Base-by-base conservation (phyloP, 2,329 filamentous ascomycete genomes). In the Alternaria infectoria region DNA sequence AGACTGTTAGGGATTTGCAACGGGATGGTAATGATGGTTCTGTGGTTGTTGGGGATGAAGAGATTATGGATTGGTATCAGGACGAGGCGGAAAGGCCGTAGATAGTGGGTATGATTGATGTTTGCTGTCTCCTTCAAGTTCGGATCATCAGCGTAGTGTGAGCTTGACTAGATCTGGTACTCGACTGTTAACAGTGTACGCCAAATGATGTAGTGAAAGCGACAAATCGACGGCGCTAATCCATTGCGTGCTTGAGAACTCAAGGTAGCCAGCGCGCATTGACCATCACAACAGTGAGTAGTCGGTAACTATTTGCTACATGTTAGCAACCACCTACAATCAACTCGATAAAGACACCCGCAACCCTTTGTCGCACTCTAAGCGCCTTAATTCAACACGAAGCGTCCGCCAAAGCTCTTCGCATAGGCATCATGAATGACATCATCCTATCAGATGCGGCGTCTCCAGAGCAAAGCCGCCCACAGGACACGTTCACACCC, bases 111-210 rank as follows among this genome's bases (percentile, higher is more conserved):
- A 7, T 12, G 11, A 26, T 49, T 28, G 15, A 40, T 11, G 36
- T 40, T 40, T 40, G 36, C 15, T 40, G 9, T 40, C 8, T 17
- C 36, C 9, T 17, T 40, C n/a, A 40, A 40, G n/a, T 40, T 17
- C 0, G 36, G 0, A 11, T 10, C 0, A 3, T 5, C 9, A 11
- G n/a, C 1, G 5, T 17, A 0, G 0, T 17, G 15, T 49, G 23
- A 11, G 21, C 15, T 49, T 0, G 15, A 17, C 6, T 6, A 21
- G 17, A 8, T 10, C 0, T 13, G 11, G 8, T 45, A 15, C 43
- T 45, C 11, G 6, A 13, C 43, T 21, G 6, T 45, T 3, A 13
- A 2, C 9, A 40, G n/a, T 2, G 7, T 6, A 13, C 5, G 10
- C 17, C 6, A 3, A 21, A 45, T 0, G 3, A 13, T 45, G 11